Evolutionary conservation across 2,329 filamentous ascomycete species (phyloP).

Genomic region (Arthrobotrys iridis): DNA sequence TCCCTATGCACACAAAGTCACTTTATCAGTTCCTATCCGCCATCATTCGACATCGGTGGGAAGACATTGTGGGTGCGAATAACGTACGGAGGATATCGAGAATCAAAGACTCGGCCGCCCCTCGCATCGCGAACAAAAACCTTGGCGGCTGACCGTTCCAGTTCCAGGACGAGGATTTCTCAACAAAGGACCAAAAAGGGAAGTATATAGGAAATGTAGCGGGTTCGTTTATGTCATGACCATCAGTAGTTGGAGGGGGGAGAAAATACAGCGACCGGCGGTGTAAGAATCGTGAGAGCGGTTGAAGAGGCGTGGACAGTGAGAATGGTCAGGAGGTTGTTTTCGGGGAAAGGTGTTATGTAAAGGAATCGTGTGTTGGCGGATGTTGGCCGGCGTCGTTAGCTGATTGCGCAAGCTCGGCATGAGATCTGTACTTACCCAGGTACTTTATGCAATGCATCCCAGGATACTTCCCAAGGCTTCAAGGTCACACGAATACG

Average conservation of each 20-base stretch:
- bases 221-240: neutral
- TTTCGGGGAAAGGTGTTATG: conserved; percentile 21
- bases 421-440: too few species aligned
- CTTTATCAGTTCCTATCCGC: neutral
- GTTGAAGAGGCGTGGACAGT: neutral
- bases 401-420: conserved; percentile 17
- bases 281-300: neutral
- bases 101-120: conserved; percentile 32
- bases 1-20: conserved; percentile 13
- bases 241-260: neutral
- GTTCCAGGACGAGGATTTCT: neutral
- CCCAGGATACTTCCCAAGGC: too few species aligned
- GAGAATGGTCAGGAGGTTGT: conserved; percentile 22
- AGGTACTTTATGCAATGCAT: too few species aligned
- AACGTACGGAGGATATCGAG: conserved; percentile 48
- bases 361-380: conserved; percentile 16
- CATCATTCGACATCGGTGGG: neutral
- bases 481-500: too few species aligned
- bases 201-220: neutral
- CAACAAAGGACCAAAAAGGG: neutral
- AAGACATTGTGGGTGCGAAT: neutral
- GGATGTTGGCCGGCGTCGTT: conserved; percentile 11
- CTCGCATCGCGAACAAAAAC: conserved; percentile 38
- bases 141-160: neutral
- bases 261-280: neutral